phyloP scores from a whole-genome alignment of 176 grass and related monocot genomes.

The Rhynchospora tenuis region DNA sequence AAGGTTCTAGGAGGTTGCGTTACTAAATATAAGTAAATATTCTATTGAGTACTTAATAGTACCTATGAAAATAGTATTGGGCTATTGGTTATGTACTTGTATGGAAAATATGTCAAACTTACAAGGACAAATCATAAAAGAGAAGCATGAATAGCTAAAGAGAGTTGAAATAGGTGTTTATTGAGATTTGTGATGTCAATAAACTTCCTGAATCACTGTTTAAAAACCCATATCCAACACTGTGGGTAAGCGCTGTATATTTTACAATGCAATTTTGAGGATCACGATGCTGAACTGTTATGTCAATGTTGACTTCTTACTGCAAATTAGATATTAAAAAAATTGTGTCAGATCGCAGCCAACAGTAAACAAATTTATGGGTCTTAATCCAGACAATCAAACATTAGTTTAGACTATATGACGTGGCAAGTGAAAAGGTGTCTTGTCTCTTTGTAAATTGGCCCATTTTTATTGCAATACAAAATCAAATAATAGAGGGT shows the following conservation, averaged over 20 bases:
- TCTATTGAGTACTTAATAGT: neutral
- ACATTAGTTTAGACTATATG: neutral
- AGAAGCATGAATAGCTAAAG: neutral
- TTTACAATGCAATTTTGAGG: neutral
- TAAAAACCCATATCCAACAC: too few species aligned
- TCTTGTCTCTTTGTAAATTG: neutral
- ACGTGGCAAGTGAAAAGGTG: neutral
- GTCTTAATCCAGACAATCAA: neutral
- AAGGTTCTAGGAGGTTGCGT: neutral
- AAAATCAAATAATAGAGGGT: neutral
- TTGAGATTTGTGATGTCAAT: neutral
- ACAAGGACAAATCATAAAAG: neutral
- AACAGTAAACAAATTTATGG: neutral
- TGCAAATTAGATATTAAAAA: neutral
- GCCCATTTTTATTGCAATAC: neutral
- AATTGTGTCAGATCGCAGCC: neutral
- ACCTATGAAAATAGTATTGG: too few species aligned
- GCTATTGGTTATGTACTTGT: too few species aligned
- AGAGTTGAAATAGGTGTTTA: neutral
- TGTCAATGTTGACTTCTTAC: neutral
- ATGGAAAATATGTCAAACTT: neutral
- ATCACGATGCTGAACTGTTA: neutral
- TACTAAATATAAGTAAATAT: too few species aligned
- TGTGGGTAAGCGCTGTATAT: too few species aligned
- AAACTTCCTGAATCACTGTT: too few species aligned